Conservation (phyloP, 768 basidiomycete species). For the Lactarius quietus region DNA sequence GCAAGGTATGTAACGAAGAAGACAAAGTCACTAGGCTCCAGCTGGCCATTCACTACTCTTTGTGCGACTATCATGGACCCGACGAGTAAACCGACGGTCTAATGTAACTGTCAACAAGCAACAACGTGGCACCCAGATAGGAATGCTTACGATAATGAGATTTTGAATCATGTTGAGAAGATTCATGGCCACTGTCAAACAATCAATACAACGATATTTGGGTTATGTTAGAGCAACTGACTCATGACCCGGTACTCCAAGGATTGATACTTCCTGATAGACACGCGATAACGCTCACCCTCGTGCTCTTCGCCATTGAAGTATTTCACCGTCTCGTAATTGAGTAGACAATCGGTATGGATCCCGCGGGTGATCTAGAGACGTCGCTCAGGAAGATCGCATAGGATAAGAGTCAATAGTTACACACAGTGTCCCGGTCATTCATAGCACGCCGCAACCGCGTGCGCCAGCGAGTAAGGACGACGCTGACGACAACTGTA, state of each 20-base stretch:
- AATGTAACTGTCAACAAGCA: conserved; percentile 13
- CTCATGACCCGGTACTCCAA: conserved; percentile 72
- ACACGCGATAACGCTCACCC: conserved; percentile 61
- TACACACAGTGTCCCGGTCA: conserved; percentile 68
- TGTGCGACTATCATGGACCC: conserved; percentile 77
- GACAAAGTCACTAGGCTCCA: conserved; percentile 60
- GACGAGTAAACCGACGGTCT: conserved; percentile 76
- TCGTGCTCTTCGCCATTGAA: conserved; percentile 87
- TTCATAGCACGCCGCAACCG: conserved; percentile 75
- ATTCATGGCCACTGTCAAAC: conserved; percentile 57
- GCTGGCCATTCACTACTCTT: conserved; percentile 54
- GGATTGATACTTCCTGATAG: conserved; percentile 68
- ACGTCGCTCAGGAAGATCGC: background rate
- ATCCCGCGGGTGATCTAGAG: conserved; percentile 71
- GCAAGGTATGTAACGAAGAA: conserved; percentile 80
- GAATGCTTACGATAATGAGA: conserved; percentile 62
- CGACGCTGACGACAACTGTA: conserved; percentile 46
- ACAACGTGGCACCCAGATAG: no score
- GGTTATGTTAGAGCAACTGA: conserved; percentile 35
- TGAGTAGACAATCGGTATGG: conserved; percentile 75
- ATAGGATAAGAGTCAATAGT: background rate
- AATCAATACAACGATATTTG: background rate
- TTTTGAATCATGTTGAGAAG: conserved; percentile 77
- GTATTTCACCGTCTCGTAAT: conserved; percentile 86
- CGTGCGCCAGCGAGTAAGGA: conserved; percentile 71